phyloP scores from a whole-genome alignment of 371 early-diverging fungal species.

The Dichotomocladium elegans region DNA sequence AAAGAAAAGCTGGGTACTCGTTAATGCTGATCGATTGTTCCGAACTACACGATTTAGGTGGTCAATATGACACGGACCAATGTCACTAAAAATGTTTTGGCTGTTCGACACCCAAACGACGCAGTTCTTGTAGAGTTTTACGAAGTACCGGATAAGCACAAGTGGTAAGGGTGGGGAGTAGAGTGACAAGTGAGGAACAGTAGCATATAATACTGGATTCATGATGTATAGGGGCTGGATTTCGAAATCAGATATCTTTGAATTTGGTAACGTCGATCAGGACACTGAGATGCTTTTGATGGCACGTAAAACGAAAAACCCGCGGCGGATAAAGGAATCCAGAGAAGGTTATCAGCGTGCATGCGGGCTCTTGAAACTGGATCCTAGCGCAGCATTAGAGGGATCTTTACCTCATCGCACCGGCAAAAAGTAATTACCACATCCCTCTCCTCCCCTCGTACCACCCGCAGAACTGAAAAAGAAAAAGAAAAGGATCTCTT shows the following conservation, averaged over 20 bases:
- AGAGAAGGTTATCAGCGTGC: constrained; percentile 27
- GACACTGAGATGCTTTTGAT: constrained; percentile 29
- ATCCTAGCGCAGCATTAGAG: constrained; percentile 7
- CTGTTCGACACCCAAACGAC: constrained; percentile 3
- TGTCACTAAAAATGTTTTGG: constrained; percentile 18
- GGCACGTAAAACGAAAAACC: constrained; percentile 25
- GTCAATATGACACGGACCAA: constrained; percentile 14
- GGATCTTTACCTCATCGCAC: neutral
- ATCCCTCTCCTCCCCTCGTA: neutral
- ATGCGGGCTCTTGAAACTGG: constrained; percentile 19
- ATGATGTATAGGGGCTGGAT: constrained; percentile 41
- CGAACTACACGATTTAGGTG: constrained; percentile 15
- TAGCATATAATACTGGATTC: too few relatives aligned
- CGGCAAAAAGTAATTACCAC: neutral
- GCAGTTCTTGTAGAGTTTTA: constrained; percentile 25
- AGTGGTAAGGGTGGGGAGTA: constrained; percentile 25
- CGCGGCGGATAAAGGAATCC: constrained; percentile 26
- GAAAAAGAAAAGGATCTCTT: too few relatives aligned
- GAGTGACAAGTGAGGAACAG: neutral
- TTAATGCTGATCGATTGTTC: neutral
- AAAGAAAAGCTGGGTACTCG: too few relatives aligned
- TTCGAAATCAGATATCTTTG: constrained; percentile 12
- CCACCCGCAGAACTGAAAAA: too few relatives aligned
- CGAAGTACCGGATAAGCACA: constrained; percentile 25
- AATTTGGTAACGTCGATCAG: constrained; percentile 24